Percentiles rank a stretch among this genome's conserved stretches.
phyloP scores from a whole-genome alignment of 2,329 filamentous ascomycete species.

The Calonectria pteridis region DNA sequence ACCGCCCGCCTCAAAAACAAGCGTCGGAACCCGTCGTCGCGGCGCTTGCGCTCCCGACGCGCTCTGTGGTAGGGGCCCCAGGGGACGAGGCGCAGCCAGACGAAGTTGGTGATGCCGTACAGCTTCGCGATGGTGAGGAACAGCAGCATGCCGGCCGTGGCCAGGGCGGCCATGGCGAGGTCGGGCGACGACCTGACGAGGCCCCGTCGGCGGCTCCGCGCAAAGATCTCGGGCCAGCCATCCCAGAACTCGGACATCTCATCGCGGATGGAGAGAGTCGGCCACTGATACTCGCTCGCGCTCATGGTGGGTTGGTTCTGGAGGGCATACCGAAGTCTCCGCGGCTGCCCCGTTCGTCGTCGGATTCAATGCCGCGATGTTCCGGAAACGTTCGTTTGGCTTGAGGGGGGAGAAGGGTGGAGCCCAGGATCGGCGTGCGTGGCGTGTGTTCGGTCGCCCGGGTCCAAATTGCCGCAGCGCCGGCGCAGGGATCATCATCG shows the following conservation, averaged over 20 bases:
- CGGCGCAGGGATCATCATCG: conserved; percentile 12
- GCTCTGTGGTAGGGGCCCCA: conserved; percentile 23
- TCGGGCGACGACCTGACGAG: conserved; percentile 18
- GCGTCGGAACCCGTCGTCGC: conserved; percentile 17
- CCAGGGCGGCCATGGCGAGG: conserved; percentile 11
- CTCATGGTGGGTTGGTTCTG: conserved; percentile 11
- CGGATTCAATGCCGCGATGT: conserved; percentile 16
- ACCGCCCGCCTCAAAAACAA: conserved; percentile 9
- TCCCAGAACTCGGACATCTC: conserved; percentile 28
- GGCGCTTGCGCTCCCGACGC: conserved; percentile 16
- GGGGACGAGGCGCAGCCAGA: conserved; percentile 20
- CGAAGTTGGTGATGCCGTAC: conserved; percentile 18
- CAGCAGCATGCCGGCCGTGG: conserved; percentile 14
- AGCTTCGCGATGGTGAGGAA: conserved; percentile 17
- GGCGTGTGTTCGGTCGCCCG: background rate
- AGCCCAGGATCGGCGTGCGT: background rate
- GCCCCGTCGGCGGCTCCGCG: conserved; percentile 11
- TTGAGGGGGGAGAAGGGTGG: conserved; percentile 18
- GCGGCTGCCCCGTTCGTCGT: conserved; percentile 12
- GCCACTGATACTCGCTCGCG: conserved; percentile 18
- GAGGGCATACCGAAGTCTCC: background rate
- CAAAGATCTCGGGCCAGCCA: conserved; percentile 25
- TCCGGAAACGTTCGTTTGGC: conserved; percentile 4
- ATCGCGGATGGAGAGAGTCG: conserved; percentile 26
- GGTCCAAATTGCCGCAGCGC: conserved; percentile 13